Evolutionary conservation across 2,329 filamentous ascomycete genomes (phyloP).

Genomic region (Aspergillus flavus): DNA sequence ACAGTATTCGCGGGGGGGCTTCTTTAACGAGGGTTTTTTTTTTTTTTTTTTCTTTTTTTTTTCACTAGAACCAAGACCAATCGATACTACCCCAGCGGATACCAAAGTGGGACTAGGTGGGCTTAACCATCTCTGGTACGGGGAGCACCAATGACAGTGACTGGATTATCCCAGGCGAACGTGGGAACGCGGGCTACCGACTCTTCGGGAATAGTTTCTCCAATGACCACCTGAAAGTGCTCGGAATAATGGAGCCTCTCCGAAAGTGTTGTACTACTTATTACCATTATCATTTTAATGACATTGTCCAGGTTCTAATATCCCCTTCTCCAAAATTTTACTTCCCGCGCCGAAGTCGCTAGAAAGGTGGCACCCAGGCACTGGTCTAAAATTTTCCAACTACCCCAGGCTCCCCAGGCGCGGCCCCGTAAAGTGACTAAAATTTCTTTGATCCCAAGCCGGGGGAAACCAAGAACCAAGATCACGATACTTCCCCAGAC

Average conservation of each 20-base stretch:
- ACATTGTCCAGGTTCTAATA: neutral
- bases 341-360: slow-evolving; percentile 2
- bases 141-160: neutral
- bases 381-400: neutral
- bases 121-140: neutral
- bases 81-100: slow-evolving; percentile 18
- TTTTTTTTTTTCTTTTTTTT: neutral
- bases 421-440: slow-evolving; percentile 4
- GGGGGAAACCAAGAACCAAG: neutral
- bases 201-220: slow-evolving; percentile 3
- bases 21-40: neutral
- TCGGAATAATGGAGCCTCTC: neutral
- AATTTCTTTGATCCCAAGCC: neutral
- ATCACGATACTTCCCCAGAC: slow-evolving; percentile 1
- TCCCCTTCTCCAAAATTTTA: neutral
- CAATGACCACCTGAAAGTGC: neutral
- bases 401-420: slow-evolving; percentile 2
- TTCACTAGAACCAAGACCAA: slow-evolving; percentile 11
- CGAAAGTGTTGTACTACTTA: neutral
- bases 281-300: neutral
- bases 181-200: slow-evolving; percentile 2
- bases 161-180: neutral
- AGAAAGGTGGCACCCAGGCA: neutral
- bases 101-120: slow-evolving; percentile 21
- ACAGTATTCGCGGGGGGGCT: neutral